A percentile compares a stretch with the other conserved stretches of the same genome.
Conservation (phyloP, 495 filamentous ascomycete species). For the Acidiella bohemica region DNA sequence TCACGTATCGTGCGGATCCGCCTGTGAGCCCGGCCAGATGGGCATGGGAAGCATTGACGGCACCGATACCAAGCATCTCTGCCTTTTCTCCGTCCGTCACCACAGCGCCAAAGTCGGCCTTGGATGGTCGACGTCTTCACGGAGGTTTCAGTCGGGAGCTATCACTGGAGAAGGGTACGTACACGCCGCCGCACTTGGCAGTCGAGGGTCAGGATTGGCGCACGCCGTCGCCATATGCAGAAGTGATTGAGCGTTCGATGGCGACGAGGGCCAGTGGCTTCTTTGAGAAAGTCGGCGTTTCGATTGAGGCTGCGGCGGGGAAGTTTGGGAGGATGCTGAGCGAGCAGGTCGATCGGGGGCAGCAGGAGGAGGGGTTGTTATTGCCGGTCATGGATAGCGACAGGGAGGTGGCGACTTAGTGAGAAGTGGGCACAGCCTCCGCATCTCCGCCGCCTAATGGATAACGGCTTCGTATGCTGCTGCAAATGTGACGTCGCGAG, state of each 20-base stretch:
- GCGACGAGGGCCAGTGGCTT: not conserved
- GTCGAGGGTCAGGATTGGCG: not conserved
- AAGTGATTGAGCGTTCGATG: not conserved
- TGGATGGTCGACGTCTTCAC: not conserved
- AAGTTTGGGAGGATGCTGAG: constrained; percentile 3
- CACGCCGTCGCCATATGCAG: not conserved
- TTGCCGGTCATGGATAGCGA: constrained; percentile 10
- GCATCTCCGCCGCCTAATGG: too few relatives aligned
- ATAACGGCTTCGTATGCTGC: too few relatives aligned
- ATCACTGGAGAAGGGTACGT: not conserved
- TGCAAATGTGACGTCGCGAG: too few relatives aligned
- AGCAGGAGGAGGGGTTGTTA: constrained; percentile 12
- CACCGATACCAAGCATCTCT: not conserved
- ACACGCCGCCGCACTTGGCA: not conserved
- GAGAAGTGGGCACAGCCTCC: too few relatives aligned
- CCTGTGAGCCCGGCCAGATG: constrained; percentile 2
- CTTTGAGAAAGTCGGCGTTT: not conserved
- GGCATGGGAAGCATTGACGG: constrained; percentile 8
- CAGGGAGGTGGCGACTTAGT: too few relatives aligned
- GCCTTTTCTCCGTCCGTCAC: not conserved
- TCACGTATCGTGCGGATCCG: not conserved
- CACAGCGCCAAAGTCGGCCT: not conserved
- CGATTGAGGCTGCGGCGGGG: constrained; percentile 3
- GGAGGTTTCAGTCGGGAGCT: not conserved
- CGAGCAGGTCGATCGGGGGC: constrained; percentile 1